Percentiles rank a stretch among this genome's conserved stretches.
These are phyloP conservation scores for Tubosaeta sp. DNA, from an alignment of 768 basidiomycete species.

Conservation along the genomic window DNA sequence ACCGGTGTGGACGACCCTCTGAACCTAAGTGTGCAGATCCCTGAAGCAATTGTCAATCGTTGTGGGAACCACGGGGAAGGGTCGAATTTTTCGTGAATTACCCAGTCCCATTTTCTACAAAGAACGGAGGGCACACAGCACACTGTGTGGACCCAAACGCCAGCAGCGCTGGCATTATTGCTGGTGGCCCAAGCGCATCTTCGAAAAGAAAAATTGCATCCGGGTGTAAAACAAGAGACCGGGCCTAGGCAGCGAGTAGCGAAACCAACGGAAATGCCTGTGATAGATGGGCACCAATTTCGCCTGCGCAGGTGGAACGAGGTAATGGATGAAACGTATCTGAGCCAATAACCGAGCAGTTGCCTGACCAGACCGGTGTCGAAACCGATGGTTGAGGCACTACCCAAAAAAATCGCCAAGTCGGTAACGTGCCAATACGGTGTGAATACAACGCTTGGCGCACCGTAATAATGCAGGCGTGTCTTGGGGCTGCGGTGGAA, in stretches of 20 bases:
- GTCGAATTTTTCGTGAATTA: conserved; percentile 23
- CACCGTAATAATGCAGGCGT: conserved; percentile 55
- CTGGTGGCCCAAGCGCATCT: conserved; percentile 47
- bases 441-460: conserved; percentile 4
- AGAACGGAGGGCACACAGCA: conserved; percentile 41
- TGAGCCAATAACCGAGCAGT: conserved; percentile 42
- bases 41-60: conserved; percentile 25
- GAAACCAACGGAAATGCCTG: conserved; percentile 54
- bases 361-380: conserved; percentile 55
- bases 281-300: conserved; percentile 41
- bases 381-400: conserved; percentile 52
- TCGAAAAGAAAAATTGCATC: conserved; percentile 45
- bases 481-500: conserved; percentile 46
- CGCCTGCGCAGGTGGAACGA: conserved; percentile 50
- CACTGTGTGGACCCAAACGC: conserved; percentile 41
- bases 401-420: conserved; percentile 47
- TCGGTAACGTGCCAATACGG: conserved; percentile 16
- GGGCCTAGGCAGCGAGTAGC: conserved; percentile 65
- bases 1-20: conserved; percentile 21
- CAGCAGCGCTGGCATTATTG: conserved; percentile 48
- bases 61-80: background rate
- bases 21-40: conserved; percentile 50
- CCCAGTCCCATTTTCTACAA: conserved; percentile 52
- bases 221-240: conserved; percentile 56
- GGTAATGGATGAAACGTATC: conserved; percentile 51